Conservation (phyloP, 2,329 filamentous ascomycete genomes). For the Claviceps sp. region DNA sequence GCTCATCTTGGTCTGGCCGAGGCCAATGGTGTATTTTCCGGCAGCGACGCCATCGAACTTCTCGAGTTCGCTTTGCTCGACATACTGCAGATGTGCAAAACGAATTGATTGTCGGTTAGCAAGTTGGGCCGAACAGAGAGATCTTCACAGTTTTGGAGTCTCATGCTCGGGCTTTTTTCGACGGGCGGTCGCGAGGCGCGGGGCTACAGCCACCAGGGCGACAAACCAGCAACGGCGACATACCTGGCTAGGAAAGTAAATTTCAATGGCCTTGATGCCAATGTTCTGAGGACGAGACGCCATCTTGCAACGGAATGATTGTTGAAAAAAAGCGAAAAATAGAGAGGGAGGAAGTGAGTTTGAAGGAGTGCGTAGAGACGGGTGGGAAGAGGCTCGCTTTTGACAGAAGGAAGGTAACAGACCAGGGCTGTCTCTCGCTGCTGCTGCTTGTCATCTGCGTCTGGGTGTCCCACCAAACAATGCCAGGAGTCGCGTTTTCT, state of each 20-base stretch:
- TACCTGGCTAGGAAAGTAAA: conserved; percentile 81
- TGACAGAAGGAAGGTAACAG: background rate
- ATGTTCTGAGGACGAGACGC: conserved; percentile 70
- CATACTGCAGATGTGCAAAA: conserved; percentile 44
- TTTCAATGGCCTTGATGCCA: conserved; percentile 85
- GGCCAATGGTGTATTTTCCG: conserved; percentile 83
- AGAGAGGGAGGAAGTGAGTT: background rate
- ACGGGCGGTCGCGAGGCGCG: conserved; percentile 1
- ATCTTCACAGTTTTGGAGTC: conserved; percentile 3
- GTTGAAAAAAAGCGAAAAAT: background rate
- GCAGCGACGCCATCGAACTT: conserved; percentile 72
- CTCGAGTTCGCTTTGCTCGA: conserved; percentile 71
- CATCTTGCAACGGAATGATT: conserved; percentile 35
- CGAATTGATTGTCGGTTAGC: conserved; percentile 12
- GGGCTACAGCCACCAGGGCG: background rate
- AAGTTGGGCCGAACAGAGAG: conserved; percentile 10
- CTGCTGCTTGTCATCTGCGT: background rate
- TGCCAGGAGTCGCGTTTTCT: background rate
- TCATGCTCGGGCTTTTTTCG: background rate
- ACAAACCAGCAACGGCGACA: conserved; percentile 16
- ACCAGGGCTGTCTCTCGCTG: background rate
- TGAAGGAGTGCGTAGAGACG: background rate
- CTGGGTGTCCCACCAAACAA: conserved; percentile 1
- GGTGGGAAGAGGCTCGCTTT: conserved; percentile 5
- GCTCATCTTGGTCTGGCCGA: conserved; percentile 84